Conservation (phyloP, 1,139 yeast species). For the Trichomonascaceae sp. region DNA sequence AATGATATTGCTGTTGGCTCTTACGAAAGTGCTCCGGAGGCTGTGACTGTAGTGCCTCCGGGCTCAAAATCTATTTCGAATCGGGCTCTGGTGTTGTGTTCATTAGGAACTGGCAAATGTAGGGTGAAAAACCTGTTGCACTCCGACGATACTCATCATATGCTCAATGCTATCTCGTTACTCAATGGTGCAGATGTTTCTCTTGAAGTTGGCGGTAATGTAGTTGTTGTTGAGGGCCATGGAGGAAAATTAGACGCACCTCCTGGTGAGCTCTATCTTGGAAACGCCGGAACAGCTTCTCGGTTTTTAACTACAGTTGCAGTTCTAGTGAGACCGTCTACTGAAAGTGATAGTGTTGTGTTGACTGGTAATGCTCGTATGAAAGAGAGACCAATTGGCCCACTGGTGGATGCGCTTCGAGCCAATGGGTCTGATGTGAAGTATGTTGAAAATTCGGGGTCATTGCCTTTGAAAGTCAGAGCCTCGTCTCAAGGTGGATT, state of each 20-base stretch:
- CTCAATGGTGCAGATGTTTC: conserved; percentile 78
- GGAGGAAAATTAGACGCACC: conserved; percentile 71
- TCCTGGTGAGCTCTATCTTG: conserved; percentile 66
- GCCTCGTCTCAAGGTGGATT: conserved; percentile 56
- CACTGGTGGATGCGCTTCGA: conserved; percentile 84
- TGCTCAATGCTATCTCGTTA: conserved; percentile 79
- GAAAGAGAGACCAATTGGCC: conserved; percentile 98
- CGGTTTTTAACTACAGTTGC: conserved; percentile 91
- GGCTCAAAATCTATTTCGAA: conserved; percentile 97
- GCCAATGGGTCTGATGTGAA: conserved; percentile 71
- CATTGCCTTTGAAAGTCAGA: conserved; percentile 70
- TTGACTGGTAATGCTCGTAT: conserved; percentile 93
- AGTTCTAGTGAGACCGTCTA: conserved; percentile 54
- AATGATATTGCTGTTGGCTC: conserved; percentile 61
- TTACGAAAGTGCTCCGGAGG: conserved; percentile 38
- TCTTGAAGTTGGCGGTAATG: conserved; percentile 78
- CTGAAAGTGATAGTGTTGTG: conserved; percentile 39
- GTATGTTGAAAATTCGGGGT: conserved; percentile 71
- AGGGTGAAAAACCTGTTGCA: conserved; percentile 79
- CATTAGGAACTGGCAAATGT: conserved; percentile 82
- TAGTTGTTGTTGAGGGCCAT: conserved; percentile 77
- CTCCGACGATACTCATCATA: conserved; percentile 91
- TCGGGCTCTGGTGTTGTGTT: conserved; percentile 88
- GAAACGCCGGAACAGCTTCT: conserved; percentile 98
- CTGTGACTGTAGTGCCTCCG: conserved; percentile 68